Evolutionary conservation across 2,329 filamentous ascomycete species (phyloP).

Genomic region (Alternaria sp.): DNA sequence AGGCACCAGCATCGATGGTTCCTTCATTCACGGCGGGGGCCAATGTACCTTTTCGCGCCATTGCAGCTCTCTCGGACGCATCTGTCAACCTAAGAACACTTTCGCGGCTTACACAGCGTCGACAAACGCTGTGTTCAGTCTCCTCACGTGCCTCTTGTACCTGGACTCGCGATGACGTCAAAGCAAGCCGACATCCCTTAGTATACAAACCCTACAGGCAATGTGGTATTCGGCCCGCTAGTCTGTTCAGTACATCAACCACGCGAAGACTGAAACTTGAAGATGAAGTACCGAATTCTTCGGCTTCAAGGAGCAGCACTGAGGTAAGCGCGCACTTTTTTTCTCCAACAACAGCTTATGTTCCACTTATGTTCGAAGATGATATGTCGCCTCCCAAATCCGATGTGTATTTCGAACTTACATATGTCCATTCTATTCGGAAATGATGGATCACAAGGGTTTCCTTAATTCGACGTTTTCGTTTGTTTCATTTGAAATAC

Average conservation of each 20-base stretch:
- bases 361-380: background rate
- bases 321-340: conserved; percentile 24
- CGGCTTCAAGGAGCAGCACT: conserved; percentile 5
- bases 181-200: conserved; percentile 5
- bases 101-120: conserved; percentile 20
- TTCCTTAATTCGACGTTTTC: no score
- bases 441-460: background rate
- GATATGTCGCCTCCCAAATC: no score
- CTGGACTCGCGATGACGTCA: conserved; percentile 24
- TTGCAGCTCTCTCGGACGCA: conserved; percentile 15
- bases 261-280: conserved; percentile 16
- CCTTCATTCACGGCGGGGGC: conserved; percentile 27
- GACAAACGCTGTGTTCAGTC: conserved; percentile 27
- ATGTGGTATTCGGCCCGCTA: conserved; percentile 5
- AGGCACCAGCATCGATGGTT: conserved; percentile 17
- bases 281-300: conserved; percentile 15
- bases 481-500: background rate
- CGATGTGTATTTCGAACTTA: background rate
- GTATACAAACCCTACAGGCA: conserved; percentile 5
- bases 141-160: conserved; percentile 45
- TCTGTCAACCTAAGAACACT: conserved; percentile 14
- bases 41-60: conserved; percentile 20
- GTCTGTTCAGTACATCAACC: conserved; percentile 32
- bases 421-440: no score
- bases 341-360: background rate